A percentile compares a stretch with the other conserved stretches of the same genome.
Evolutionary conservation across 148 eudicot genomes (phyloP).

Genomic region (Amaranthus palmeri): DNA sequence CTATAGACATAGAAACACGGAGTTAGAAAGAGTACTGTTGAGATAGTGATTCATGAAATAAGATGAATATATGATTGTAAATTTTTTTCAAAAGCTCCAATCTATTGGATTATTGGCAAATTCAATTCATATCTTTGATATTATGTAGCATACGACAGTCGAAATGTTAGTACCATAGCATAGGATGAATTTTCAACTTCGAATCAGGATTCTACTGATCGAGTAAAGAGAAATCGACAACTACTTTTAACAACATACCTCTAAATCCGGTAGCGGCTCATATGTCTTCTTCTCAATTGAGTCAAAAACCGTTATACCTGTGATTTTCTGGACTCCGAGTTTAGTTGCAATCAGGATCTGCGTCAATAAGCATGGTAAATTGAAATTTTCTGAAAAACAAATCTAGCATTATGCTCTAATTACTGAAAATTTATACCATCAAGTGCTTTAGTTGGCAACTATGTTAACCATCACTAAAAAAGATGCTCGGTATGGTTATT

Average conservation of each 20-base stretch:
- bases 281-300: slow-evolving; percentile 77
- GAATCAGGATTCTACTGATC: not conserved
- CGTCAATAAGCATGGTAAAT: slow-evolving; percentile 26
- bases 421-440: too few species aligned
- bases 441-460: too few species aligned
- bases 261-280: slow-evolving; percentile 75
- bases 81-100: not conserved
- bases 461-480: too few species aligned
- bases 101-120: not conserved
- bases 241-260: slow-evolving; percentile 42
- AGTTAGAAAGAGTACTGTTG: not conserved
- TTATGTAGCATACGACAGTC: not conserved
- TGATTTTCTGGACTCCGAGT: slow-evolving; percentile 89
- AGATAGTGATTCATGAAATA: not conserved
- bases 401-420: not conserved
- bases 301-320: slow-evolving; percentile 87
- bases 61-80: not conserved
- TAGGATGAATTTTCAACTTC: not conserved
- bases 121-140: not conserved
- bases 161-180: not conserved
- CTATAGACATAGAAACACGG: slow-evolving; percentile 27
- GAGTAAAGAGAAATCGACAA: not conserved
- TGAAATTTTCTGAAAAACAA: not conserved
- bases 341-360: slow-evolving; percentile 87
- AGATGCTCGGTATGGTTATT: too few species aligned